Conservation (phyloP, 345 rosid species). For the Lumnitzera racemosa region DNA sequence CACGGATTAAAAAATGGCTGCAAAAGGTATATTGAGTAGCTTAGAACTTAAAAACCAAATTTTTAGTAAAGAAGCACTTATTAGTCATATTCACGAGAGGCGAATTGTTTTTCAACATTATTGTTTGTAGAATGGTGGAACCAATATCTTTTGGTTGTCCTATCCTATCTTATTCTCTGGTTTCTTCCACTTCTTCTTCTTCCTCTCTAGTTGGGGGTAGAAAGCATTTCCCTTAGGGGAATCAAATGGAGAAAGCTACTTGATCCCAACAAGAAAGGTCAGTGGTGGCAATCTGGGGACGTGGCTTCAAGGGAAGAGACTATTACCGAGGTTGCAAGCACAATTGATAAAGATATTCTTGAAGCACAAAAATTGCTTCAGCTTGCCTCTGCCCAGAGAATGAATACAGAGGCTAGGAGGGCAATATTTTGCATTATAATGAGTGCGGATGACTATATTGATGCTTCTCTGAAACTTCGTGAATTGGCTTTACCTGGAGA, state of each 20-base stretch:
- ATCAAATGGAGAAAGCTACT: constrained; percentile 87
- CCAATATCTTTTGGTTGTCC: too few species aligned
- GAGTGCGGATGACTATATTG: constrained; percentile 89
- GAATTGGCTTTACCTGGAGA: constrained; percentile 77
- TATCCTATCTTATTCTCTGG: not conserved
- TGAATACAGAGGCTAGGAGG: constrained; percentile 86
- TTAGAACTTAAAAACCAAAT: too few species aligned
- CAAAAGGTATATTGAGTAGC: constrained; percentile 50
- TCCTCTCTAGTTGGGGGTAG: constrained; percentile 52
- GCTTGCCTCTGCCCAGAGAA: constrained; percentile 89
- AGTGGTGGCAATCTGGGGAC: constrained; percentile 88
- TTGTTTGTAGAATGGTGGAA: too few species aligned
- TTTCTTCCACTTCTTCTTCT: not conserved
- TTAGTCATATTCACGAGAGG: too few species aligned
- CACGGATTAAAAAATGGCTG: constrained; percentile 87
- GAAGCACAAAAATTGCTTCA: constrained; percentile 89
- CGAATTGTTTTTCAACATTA: too few species aligned
- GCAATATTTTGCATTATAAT: constrained; percentile 91
- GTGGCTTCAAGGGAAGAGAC: constrained; percentile 25
- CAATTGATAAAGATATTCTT: constrained; percentile 69
- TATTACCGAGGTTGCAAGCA: constrained; percentile 61
- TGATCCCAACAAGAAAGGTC: constrained; percentile 84
- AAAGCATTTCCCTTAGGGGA: constrained; percentile 62
- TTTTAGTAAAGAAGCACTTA: too few species aligned
- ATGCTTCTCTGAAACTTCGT: constrained; percentile 84